phyloP scores from a whole-genome alignment of 2,329 filamentous ascomycete species.

The Alternaria solani region DNA sequence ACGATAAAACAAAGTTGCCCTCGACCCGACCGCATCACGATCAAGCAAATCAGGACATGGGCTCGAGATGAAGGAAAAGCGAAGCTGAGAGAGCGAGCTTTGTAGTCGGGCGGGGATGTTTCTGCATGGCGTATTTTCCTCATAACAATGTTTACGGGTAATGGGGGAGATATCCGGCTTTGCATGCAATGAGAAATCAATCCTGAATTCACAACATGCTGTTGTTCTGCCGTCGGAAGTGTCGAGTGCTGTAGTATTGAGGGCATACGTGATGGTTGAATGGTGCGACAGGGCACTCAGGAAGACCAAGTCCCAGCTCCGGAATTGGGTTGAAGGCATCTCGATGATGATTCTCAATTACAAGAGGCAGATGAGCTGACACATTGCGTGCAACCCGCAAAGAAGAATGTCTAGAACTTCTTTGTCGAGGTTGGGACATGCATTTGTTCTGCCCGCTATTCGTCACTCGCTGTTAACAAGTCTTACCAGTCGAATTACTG shows the following conservation, averaged over 20 bases:
- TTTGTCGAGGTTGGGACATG: not conserved
- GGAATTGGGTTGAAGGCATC: not conserved
- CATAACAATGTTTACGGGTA: constrained; percentile 19
- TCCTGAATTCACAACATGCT: constrained; percentile 29
- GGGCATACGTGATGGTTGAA: not conserved
- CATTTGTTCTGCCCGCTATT: not conserved
- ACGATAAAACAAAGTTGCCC: constrained; percentile 22
- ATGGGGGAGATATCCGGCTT: constrained; percentile 26
- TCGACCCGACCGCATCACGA: constrained; percentile 19
- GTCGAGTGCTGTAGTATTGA: not conserved
- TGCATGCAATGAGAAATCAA: constrained; percentile 36
- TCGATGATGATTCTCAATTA: not conserved
- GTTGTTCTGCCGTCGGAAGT: not conserved
- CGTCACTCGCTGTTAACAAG: not conserved
- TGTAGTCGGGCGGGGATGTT: constrained; percentile 27
- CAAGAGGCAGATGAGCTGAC: not conserved
- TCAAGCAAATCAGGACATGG: constrained; percentile 2
- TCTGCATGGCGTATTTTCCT: constrained; percentile 36
- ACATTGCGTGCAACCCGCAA: not conserved
- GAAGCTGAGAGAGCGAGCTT: constrained; percentile 9
- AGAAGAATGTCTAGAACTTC: not conserved
- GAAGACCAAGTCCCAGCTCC: not conserved
- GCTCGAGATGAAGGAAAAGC: constrained; percentile 2
- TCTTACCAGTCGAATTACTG: not conserved
- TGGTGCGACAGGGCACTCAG: not conserved